Percentiles rank a stretch among this genome's conserved stretches.
These are phyloP conservation scores for Vigna mungo DNA, from an alignment of 306 rosid genomes.

Conservation along the genomic window DNA sequence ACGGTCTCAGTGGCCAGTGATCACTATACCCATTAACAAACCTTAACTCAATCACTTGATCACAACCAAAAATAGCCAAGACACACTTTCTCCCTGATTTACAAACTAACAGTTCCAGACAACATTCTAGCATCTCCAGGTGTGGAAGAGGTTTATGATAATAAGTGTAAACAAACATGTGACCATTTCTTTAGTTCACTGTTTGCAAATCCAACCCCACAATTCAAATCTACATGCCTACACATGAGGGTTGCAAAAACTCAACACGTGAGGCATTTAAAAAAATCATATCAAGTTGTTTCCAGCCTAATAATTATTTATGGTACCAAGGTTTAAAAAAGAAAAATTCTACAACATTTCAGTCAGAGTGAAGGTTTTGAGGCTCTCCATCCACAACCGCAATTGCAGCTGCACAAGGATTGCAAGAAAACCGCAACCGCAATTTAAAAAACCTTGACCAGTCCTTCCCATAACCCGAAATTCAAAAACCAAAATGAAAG, in stretches of 20 bases:
- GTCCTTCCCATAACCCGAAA: not conserved
- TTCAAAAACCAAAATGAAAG: not conserved
- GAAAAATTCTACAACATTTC: not conserved
- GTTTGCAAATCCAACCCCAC: constrained; percentile 27
- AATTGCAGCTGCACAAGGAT: not conserved
- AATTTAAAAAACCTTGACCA: not conserved
- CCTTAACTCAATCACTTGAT: constrained; percentile 13
- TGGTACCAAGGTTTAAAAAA: not conserved
- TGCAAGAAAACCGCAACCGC: not conserved
- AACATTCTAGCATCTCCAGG: constrained; percentile 29
- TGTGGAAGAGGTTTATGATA: not conserved
- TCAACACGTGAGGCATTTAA: not conserved
- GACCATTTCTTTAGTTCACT: not conserved
- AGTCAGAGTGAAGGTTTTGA: not conserved
- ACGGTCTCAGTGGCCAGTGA: not conserved
- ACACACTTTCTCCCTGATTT: constrained; percentile 10
- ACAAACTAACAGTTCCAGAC: not conserved
- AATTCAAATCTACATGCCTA: constrained; percentile 9
- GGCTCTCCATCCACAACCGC: not conserved
- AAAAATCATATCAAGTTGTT: not conserved
- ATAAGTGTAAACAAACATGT: not conserved
- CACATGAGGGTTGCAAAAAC: not conserved
- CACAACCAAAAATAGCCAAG: constrained; percentile 17
- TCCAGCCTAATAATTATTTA: constrained; percentile 1
- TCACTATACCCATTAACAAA: constrained; percentile 15